Base-by-base conservation (phyloP, 2,329 filamentous ascomycete species). In the Penicillium sp. region DNA sequence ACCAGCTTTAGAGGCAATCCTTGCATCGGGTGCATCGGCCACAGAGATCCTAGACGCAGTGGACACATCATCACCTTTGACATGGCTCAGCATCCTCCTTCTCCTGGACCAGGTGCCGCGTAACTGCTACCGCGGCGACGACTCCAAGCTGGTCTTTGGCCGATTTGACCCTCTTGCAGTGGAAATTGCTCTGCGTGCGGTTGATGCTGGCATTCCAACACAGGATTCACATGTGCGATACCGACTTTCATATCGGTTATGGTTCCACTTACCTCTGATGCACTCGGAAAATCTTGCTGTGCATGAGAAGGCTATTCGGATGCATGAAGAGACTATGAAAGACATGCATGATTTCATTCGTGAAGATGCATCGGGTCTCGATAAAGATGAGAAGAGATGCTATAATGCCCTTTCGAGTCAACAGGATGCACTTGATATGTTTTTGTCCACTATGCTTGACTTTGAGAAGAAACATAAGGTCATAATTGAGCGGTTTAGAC, bases 41-140 rank as follows among this genome's bases (percentile, higher is more conserved):
- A 23, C 37, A 5, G 44, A 52, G 1, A 57, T 62, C 5, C 37
- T 60, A 3, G 40, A 51, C 18, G 39, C 50, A 13, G 35, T 57
- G 6, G 54, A 53, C 28, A 45, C 49, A 8, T 44, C 41, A 2
- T 50, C 49, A 0, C 46, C 59, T 0, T 32, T 54, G 5, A 44
- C 49, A 6, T 62, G 58, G 59, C 65, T 85, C 2, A 71, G 73
- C 36, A 60, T 84, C 0, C 56, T 81, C 4, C 55, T 85, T 2
- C 69, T 85, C 2, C 72, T 85, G 2, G 82, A 85, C 51, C 82
- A 85, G 58, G 71, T 85, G 34, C 72, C 81, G 0, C 76, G 82
- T 2, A 84, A 85, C 58, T 72, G 79, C 52, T 81, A 77, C 65
- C 79, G 82, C 11, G 74, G 70, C 0, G 66, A 69, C 0, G 64